Evolutionary conservation across 2,329 filamentous ascomycete genomes (phyloP).

Genomic region (Pezicula carpinea): DNA sequence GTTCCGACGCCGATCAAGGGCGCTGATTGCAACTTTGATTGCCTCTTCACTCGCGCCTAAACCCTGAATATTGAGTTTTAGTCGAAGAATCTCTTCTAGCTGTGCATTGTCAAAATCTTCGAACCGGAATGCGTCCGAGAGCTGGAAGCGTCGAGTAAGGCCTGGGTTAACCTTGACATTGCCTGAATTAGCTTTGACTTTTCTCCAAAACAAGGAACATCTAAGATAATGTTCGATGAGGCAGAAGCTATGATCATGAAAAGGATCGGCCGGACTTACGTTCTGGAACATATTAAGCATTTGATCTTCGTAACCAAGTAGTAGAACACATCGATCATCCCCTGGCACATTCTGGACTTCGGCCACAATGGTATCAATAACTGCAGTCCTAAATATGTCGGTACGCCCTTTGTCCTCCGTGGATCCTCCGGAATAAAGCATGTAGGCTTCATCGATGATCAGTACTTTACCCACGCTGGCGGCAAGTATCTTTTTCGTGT

Average conservation of each 20-base stretch:
- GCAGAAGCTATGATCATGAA: too few species aligned
- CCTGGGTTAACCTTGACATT: conserved; percentile 60
- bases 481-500: conserved; percentile 68
- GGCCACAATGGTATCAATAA: conserved; percentile 70
- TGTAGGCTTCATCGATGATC: conserved; percentile 77
- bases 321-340: conserved; percentile 67
- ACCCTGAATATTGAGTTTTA: conserved; percentile 56
- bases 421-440: conserved; percentile 43
- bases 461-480: conserved; percentile 67
- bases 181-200: not conserved
- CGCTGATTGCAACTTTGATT: conserved; percentile 49
- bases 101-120: conserved; percentile 61
- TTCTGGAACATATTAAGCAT: conserved; percentile 72
- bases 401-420: conserved; percentile 27
- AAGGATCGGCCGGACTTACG: too few species aligned
- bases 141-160: conserved; percentile 59
- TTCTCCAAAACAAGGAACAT: not conserved
- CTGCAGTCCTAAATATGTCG: conserved; percentile 55
- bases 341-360: conserved; percentile 66
- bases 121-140: conserved; percentile 61
- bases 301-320: conserved; percentile 65
- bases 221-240: too few species aligned
- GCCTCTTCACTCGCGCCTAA: conserved; percentile 48
- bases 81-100: conserved; percentile 52
- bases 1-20: conserved; percentile 58